Conservation (phyloP, 352 stramenopile species). For the Globisporangium viniferum region DNA sequence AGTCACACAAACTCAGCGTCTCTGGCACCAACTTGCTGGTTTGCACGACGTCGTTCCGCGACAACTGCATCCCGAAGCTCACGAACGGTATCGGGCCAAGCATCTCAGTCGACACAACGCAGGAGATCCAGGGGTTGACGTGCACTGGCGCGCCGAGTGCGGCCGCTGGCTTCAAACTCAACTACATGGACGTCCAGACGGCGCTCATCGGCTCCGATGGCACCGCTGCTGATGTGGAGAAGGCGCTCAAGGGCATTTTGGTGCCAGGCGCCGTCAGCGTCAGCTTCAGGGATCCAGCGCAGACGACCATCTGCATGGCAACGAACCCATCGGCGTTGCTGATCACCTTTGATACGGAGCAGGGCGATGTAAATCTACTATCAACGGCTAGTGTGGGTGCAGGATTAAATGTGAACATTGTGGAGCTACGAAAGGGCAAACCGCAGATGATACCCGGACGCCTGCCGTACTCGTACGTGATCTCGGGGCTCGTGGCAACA, state of each 20-base stretch:
- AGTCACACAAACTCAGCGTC: conserved; percentile 56
- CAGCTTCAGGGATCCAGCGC: conserved; percentile 29
- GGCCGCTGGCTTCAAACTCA: conserved; percentile 54
- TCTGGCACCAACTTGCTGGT: conserved; percentile 47
- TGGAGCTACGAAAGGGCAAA: conserved; percentile 50
- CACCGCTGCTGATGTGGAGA: conserved; percentile 32
- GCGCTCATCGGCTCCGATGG: conserved; percentile 37
- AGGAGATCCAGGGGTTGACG: conserved; percentile 59
- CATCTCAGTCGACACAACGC: conserved; percentile 32
- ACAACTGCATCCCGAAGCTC: conserved; percentile 38
- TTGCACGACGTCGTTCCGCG: conserved; percentile 43
- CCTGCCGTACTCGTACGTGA: conserved; percentile 82
- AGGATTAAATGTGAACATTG: conserved; percentile 12
- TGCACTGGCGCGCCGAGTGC: conserved; percentile 32
- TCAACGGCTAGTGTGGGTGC: neutral
- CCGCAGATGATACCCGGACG: conserved; percentile 57
- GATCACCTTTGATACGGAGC: conserved; percentile 55
- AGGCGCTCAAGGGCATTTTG: conserved; percentile 51
- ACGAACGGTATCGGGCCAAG: conserved; percentile 45
- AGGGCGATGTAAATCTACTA: conserved; percentile 47
- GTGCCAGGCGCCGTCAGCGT: conserved; percentile 61
- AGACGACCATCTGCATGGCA: conserved; percentile 48
- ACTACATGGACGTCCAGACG: conserved; percentile 53
- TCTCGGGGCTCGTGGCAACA: conserved; percentile 68
- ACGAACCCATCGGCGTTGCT: conserved; percentile 29